A percentile compares a stretch with the other conserved stretches of the same genome.
phyloP scores from a whole-genome alignment of 306 rosid species.

The Corylus avellana region DNA sequence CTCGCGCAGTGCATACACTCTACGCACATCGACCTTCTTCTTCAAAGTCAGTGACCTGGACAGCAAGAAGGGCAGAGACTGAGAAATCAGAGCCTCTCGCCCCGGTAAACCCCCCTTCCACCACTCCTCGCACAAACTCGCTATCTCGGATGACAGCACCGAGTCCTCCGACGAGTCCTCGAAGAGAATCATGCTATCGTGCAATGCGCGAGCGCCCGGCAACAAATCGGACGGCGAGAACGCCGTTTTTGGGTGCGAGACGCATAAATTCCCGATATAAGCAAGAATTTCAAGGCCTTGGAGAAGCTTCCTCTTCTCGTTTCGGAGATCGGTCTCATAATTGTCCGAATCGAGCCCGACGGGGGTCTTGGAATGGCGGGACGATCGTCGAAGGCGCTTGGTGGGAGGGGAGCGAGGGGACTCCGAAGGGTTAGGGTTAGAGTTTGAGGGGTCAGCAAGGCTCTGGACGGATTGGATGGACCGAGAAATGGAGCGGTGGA shows the following conservation, averaged over 20 bases:
- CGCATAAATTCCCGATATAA: conserved; percentile 48
- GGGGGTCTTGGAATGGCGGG: conserved; percentile 41
- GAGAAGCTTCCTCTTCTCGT: conserved; percentile 31
- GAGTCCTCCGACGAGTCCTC: conserved; percentile 44
- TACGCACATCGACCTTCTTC: conserved; percentile 83
- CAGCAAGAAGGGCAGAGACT: conserved; percentile 68
- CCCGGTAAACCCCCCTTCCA: conserved; percentile 77
- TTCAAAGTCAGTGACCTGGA: conserved; percentile 62
- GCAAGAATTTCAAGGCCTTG: conserved; percentile 54
- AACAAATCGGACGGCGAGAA: conserved; percentile 52
- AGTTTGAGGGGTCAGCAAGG: conserved; percentile 28
- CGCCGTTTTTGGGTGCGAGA: conserved; percentile 57
- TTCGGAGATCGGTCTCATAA: conserved; percentile 13
- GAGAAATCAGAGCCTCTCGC: conserved; percentile 69
- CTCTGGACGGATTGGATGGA: conserved; percentile 48
- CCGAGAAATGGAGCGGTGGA: conserved; percentile 45
- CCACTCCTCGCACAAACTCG: conserved; percentile 74
- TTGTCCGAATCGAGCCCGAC: conserved; percentile 14
- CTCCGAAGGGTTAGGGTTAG: conserved; percentile 18
- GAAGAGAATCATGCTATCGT: conserved; percentile 58
- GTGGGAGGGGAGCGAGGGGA: conserved; percentile 69
- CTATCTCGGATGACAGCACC: conserved; percentile 51
- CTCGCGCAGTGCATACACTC: conserved; percentile 70
- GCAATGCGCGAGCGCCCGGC: conserved; percentile 61
- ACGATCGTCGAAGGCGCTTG: conserved; percentile 64